A percentile compares a stretch with the other conserved stretches of the same genome.
phyloP scores from a whole-genome alignment of 2,329 filamentous ascomycete genomes.

The Massarina eburnea region DNA sequence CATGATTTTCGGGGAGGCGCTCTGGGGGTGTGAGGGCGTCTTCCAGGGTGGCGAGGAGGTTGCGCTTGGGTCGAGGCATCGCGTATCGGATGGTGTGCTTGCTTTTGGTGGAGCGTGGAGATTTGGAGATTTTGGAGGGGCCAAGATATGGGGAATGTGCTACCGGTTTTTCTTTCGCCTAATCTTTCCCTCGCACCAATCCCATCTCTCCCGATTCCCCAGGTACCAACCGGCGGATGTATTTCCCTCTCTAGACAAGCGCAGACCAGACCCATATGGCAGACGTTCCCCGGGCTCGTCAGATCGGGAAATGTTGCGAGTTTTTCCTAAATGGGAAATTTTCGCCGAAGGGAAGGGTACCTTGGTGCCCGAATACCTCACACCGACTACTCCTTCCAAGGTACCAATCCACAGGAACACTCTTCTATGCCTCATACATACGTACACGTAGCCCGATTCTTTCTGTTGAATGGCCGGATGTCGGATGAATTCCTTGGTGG shows the following conservation, averaged over 20 bases:
- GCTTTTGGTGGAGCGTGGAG: not conserved
- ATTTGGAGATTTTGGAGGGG: constrained; percentile 1
- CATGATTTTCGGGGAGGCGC: constrained; percentile 53
- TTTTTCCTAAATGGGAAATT: not conserved
- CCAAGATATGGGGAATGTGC: not conserved
- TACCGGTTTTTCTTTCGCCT: not conserved
- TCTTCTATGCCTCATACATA: not conserved
- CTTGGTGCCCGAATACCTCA: not conserved
- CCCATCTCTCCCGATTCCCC: not conserved
- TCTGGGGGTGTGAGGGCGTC: constrained; percentile 66
- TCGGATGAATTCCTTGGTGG: not conserved
- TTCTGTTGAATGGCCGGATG: constrained; percentile 3
- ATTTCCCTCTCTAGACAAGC: not conserved
- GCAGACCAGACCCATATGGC: not conserved
- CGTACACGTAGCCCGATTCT: not conserved
- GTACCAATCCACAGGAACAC: not conserved
- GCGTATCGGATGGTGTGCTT: not conserved
- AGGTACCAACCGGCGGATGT: not conserved
- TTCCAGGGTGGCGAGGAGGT: constrained; percentile 74
- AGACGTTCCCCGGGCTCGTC: too few relatives aligned
- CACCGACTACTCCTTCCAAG: not conserved
- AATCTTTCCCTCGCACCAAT: not conserved
- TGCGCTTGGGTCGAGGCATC: constrained; percentile 77
- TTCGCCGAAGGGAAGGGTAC: not conserved
- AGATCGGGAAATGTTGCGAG: not conserved